Evolutionary conservation across 2,329 filamentous ascomycete species (phyloP).

Genomic region (Exophiala mesophila): DNA sequence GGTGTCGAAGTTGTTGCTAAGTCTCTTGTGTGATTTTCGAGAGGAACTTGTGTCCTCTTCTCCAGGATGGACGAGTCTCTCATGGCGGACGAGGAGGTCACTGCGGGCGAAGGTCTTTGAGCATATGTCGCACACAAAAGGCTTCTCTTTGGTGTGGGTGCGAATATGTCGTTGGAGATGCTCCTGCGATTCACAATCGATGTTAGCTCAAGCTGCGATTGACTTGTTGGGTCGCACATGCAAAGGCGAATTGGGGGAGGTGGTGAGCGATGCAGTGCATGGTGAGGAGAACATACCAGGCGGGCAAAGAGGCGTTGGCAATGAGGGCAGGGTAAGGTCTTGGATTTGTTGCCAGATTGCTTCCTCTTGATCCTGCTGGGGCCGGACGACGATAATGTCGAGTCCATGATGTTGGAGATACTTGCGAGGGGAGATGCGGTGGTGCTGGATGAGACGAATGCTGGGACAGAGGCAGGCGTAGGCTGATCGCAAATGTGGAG

Average conservation of each 20-base stretch:
- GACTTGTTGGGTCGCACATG: too few relatives aligned
- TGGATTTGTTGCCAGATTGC: constrained; percentile 35
- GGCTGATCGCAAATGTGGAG: background rate
- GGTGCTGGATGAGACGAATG: too few relatives aligned
- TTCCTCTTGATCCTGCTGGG: constrained; percentile 24
- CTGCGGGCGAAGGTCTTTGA: constrained; percentile 46
- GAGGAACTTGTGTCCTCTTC: constrained; percentile 32
- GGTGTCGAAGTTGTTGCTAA: constrained; percentile 20
- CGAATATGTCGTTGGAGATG: constrained; percentile 49
- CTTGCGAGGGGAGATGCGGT: too few relatives aligned
- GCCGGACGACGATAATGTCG: constrained; percentile 14
- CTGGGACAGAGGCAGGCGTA: too few relatives aligned
- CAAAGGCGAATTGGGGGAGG: too few relatives aligned
- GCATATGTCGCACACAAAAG: constrained; percentile 47
- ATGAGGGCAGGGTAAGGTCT: constrained; percentile 45
- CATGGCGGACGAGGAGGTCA: constrained; percentile 47
- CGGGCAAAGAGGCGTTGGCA: constrained; percentile 46
- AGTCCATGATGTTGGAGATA: constrained; percentile 16
- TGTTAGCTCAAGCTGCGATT: too few relatives aligned
- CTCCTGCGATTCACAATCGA: constrained; percentile 31
- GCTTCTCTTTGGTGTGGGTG: constrained; percentile 49
- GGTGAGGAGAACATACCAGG: constrained; percentile 27
- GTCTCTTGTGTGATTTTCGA: constrained; percentile 25
- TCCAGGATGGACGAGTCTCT: constrained; percentile 44
- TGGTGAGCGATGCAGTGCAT: constrained; percentile 2